These are phyloP conservation scores for Phytophthora kernoviae DNA, from an alignment of 352 stramenopile genomes.

Conservation along the genomic window DNA sequence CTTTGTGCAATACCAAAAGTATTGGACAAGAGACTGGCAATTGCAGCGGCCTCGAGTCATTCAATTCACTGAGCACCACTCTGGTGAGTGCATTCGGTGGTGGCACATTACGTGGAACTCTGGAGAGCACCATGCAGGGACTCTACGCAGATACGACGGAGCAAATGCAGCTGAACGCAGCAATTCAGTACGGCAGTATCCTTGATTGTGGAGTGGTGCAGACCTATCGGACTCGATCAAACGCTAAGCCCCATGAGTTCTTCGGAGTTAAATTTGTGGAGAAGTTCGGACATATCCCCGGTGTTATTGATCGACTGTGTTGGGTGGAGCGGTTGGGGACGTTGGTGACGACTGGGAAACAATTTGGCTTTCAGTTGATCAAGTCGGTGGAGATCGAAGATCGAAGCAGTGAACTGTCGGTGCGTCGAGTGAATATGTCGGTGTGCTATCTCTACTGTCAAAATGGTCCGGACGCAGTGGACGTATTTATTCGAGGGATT, in stretches of 20 bases:
- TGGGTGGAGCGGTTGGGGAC: conserved; percentile 58
- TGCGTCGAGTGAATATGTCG: conserved; percentile 52
- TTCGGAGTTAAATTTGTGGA: conserved; percentile 73
- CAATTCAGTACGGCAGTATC: conserved; percentile 55
- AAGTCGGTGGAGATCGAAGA: conserved; percentile 61
- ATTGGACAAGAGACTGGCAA: not conserved
- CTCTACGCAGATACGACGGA: conserved; percentile 50
- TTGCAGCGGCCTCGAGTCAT: conserved; percentile 11
- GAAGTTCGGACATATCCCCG: conserved; percentile 30
- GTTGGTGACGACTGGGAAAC: conserved; percentile 12
- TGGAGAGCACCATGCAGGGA: conserved; percentile 55
- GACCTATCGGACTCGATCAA: conserved; percentile 39
- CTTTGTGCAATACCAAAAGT: conserved; percentile 9
- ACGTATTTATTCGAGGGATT: conserved; percentile 66
- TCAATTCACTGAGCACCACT: conserved; percentile 30
- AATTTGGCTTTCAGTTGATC: conserved; percentile 64
- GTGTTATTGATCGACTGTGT: conserved; percentile 53
- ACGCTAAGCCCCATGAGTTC: conserved; percentile 47
- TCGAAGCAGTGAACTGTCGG: conserved; percentile 11
- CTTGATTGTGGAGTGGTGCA: conserved; percentile 56
- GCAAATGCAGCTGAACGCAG: conserved; percentile 46
- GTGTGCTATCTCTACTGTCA: conserved; percentile 73
- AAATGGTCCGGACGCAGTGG: conserved; percentile 37
- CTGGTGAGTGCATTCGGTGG: conserved; percentile 63
- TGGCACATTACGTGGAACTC: conserved; percentile 44